Evolutionary conservation across 768 basidiomycete genomes (phyloP), one percentile per base, ranked within the genome.

Genomic region (Guyanaporus albipodus): DNA sequence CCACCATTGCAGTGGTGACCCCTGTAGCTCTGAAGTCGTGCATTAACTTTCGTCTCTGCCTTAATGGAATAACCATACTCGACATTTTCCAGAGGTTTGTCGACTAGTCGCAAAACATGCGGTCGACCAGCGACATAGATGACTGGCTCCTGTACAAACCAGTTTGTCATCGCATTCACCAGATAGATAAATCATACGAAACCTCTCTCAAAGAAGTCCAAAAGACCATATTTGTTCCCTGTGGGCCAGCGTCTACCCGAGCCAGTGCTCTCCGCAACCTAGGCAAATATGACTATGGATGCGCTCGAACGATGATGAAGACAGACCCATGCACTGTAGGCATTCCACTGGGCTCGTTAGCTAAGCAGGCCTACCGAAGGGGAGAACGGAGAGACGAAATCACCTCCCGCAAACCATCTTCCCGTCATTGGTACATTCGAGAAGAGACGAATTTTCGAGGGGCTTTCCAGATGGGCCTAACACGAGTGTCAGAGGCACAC

Each of bases 141-240:
- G 4, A 98, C 95, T 21, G 94, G 94, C 70, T 96, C 94, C 87
- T 90, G 46, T 7, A 57, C 46, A 22, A 40, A 42, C 44, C 27
- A 40, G 42, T 38, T 23, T 24, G 23, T 6, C 22, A 38, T 28
- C 17, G 35, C 22, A 2, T n/a, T 28, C 6, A 6, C 42, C 11
- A 29, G 40, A 2, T 6, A 49, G 21, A 32, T 24, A 17, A n/a
- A 10, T 27, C n/a, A 23, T n/a, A 41, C 51, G 69, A 46, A 41
- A 86, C 90, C 72, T 97, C 93, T 61, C 96, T 78, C 48, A 99
- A 66, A 0, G 90, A 94, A n/a, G 93, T 97, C 96, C 96, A 98
- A 50, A 80, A 84, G 12, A 93, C 85, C 53, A 66, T 77, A 47
- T 89, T 86, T 21, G 68, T 59, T 2, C 92, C 92, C n/a, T 78